phyloP scores from a whole-genome alignment of 2,329 filamentous ascomycete species.

The Nemania sp. region DNA sequence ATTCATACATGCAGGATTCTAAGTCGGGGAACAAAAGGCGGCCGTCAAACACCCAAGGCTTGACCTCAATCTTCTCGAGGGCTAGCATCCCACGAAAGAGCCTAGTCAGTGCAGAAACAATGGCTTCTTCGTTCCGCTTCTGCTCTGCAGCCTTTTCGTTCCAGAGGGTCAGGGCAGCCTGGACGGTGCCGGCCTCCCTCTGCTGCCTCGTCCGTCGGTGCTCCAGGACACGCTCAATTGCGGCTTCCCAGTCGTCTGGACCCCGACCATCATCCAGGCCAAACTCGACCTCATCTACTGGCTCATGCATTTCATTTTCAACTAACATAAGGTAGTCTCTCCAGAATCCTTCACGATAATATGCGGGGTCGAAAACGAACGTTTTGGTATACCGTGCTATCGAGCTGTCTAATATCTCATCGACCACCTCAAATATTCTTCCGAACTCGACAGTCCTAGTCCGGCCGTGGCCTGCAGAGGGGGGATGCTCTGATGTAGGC shows the following conservation, averaged over 20 bases:
- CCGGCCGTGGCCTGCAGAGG: conserved; percentile 19
- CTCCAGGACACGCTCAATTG: conserved; percentile 18
- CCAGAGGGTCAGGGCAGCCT: conserved; percentile 21
- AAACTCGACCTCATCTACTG: conserved; percentile 26
- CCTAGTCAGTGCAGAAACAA: conserved; percentile 20
- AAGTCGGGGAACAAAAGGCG: conserved; percentile 16
- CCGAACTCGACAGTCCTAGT: conserved; percentile 33
- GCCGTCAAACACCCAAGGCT: conserved; percentile 30
- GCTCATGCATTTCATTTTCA: conserved; percentile 29
- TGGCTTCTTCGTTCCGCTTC: conserved; percentile 12
- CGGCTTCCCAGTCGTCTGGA: conserved; percentile 16
- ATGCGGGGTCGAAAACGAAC: conserved; percentile 37
- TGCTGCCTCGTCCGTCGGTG: conserved; percentile 19
- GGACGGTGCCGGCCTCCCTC: conserved; percentile 21
- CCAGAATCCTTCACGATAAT: conserved; percentile 36
- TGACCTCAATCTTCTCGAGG: conserved; percentile 29
- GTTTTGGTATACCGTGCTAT: conserved; percentile 28
- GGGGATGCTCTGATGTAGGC: conserved; percentile 8
- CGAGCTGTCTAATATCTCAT: conserved; percentile 31
- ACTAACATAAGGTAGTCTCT: conserved; percentile 28
- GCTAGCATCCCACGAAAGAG: conserved; percentile 25
- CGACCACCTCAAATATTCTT: conserved; percentile 24
- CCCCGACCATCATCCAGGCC: conserved; percentile 3
- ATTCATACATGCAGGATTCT: conserved; percentile 30
- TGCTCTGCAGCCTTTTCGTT: conserved; percentile 21